phyloP scores from a whole-genome alignment of 108 stramenopile species.

The Skeletonema menzelii region DNA sequence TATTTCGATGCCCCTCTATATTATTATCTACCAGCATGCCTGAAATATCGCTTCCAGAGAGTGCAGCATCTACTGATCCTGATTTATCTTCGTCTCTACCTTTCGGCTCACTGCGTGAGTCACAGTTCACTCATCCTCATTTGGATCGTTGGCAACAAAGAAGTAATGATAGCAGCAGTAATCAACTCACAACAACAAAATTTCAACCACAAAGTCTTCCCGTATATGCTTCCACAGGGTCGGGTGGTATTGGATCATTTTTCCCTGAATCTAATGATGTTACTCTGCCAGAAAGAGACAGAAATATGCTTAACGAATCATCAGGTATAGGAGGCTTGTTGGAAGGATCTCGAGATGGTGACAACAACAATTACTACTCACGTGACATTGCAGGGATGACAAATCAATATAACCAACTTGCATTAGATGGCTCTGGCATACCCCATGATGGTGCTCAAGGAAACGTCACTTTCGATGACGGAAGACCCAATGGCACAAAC shows the following conservation, averaged over 20 bases:
- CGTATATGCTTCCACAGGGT: background rate
- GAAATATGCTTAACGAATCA: background rate
- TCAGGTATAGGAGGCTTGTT: conserved; percentile 21
- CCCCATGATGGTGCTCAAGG: background rate
- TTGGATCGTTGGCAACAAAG: conserved; percentile 9
- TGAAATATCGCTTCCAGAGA: conserved; percentile 38
- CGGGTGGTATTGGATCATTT: conserved; percentile 9
- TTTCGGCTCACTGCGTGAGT: conserved; percentile 38
- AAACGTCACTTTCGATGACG: background rate
- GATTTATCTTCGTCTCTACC: conserved; percentile 6
- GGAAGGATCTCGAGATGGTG: conserved; percentile 12
- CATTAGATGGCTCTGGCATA: background rate
- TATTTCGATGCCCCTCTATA: background rate
- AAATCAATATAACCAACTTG: conserved; percentile 1
- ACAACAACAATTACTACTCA: conserved; percentile 3
- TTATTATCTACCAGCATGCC: conserved; percentile 32
- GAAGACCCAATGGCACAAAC: background rate
- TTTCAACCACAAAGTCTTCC: conserved; percentile 37
- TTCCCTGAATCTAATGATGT: background rate
- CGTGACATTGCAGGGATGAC: conserved; percentile 4
- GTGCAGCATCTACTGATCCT: conserved; percentile 19
- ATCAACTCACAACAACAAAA: background rate
- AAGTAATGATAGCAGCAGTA: background rate
- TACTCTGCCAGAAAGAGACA: background rate
- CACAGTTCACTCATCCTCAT: conserved; percentile 25